phyloP scores from a whole-genome alignment of 495 filamentous ascomycete species.

The Xylaria flabelliformis region DNA sequence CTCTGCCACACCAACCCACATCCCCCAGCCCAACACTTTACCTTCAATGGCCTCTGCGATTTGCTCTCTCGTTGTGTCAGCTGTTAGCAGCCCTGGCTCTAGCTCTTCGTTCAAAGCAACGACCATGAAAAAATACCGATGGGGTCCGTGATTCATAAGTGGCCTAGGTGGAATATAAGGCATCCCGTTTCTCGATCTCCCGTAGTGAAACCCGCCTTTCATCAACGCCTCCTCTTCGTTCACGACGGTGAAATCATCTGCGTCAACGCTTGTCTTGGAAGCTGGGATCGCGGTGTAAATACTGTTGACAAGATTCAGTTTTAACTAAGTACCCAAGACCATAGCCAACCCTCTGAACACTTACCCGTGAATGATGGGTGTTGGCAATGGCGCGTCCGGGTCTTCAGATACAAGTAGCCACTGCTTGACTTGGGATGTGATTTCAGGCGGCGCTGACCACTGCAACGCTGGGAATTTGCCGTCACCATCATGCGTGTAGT shows the following conservation, averaged over 20 bases:
- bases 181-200: slow-evolving; percentile 45
- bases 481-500: slow-evolving; percentile 49
- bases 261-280: slow-evolving; percentile 43
- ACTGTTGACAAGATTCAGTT: slow-evolving; percentile 27
- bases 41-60: slow-evolving; percentile 41
- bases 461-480: slow-evolving; percentile 37
- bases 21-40: slow-evolving; percentile 50
- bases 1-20: slow-evolving; percentile 59
- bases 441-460: slow-evolving; percentile 44
- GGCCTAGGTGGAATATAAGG: slow-evolving; percentile 53
- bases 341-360: background rate
- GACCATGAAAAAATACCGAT: slow-evolving; percentile 59
- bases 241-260: slow-evolving; percentile 47
- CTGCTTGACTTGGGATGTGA: slow-evolving; percentile 47
- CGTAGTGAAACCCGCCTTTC: slow-evolving; percentile 52
- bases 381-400: slow-evolving; percentile 56
- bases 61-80: slow-evolving; percentile 48
- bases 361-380: slow-evolving; percentile 53
- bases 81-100: slow-evolving; percentile 41
- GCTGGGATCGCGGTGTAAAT: slow-evolving; percentile 54
- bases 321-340: background rate
- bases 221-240: slow-evolving; percentile 25
- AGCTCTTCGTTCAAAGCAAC: slow-evolving; percentile 52
- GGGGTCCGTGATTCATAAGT: slow-evolving; percentile 53
- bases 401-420: slow-evolving; percentile 59